Percentiles rank a stretch among this genome's conserved stretches.
phyloP scores from a whole-genome alignment of 768 basidiomycete genomes.

The Mycena kentingensis region DNA sequence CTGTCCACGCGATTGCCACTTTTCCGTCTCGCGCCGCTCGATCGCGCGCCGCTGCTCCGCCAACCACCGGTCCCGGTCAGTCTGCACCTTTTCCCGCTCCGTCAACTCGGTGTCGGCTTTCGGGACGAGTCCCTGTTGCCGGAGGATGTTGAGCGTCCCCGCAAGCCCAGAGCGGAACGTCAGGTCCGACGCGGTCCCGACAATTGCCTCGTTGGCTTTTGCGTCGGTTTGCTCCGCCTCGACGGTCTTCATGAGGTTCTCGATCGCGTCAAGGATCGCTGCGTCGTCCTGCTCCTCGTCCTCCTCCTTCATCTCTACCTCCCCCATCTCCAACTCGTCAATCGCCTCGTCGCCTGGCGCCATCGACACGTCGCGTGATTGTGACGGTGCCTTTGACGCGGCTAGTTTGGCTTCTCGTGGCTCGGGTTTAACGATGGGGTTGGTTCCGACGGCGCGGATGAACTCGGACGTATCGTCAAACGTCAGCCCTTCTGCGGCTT shows the following conservation, averaged over 20 bases:
- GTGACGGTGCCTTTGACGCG: slow-evolving; percentile 28
- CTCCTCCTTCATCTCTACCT: slow-evolving; percentile 78
- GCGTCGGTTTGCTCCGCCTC: slow-evolving; percentile 56
- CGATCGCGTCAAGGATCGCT: slow-evolving; percentile 78
- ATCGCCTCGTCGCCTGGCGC: slow-evolving; percentile 60
- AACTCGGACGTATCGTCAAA: slow-evolving; percentile 99
- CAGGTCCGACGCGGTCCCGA: slow-evolving; percentile 76
- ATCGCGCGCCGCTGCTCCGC: slow-evolving; percentile 78
- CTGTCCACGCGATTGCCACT: slow-evolving; percentile 70
- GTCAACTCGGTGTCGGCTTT: slow-evolving; percentile 59
- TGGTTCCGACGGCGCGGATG: slow-evolving; percentile 78
- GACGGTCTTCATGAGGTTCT: slow-evolving; percentile 62
- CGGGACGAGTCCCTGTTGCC: slow-evolving; percentile 88
- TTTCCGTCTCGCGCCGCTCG: slow-evolving; percentile 80
- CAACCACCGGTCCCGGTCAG: slow-evolving; percentile 87
- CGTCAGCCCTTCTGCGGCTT: slow-evolving; percentile 62
- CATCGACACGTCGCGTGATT: slow-evolving; percentile 58
- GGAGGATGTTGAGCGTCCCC: slow-evolving; percentile 83
- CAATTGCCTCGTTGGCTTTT: slow-evolving; percentile 38
- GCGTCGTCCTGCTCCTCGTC: slow-evolving; percentile 66
- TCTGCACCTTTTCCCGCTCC: slow-evolving; percentile 81
- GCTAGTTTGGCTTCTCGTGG: slow-evolving; percentile 35
- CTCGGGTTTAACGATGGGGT: slow-evolving; percentile 57
- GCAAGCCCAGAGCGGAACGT: slow-evolving; percentile 85
- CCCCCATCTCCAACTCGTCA: slow-evolving; percentile 81